phyloP scores from a whole-genome alignment of 306 rosid genomes.

The Glycine tomentella region DNA sequence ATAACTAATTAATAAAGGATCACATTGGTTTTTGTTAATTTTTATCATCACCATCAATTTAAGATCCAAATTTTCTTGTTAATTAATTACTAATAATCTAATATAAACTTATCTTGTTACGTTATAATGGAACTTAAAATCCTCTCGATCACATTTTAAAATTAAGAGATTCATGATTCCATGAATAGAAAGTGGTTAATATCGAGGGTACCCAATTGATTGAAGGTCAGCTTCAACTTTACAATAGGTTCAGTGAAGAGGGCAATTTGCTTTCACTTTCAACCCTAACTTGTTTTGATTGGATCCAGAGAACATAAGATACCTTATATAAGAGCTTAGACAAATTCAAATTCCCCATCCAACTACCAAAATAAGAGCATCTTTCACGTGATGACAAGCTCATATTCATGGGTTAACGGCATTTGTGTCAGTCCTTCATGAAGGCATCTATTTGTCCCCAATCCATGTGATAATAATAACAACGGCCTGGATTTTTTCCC shows the following conservation, averaged over 20 bases:
- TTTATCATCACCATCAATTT: slow-evolving; percentile 15
- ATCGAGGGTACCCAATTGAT: background rate
- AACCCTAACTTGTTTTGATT: slow-evolving; percentile 41
- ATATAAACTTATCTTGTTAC: no score
- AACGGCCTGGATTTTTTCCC: slow-evolving; percentile 20
- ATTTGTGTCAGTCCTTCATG: slow-evolving; percentile 54
- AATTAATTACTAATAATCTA: background rate
- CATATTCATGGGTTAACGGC: slow-evolving; percentile 60
- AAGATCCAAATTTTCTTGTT: background rate
- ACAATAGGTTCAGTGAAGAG: slow-evolving; percentile 47
- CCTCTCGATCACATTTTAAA: background rate
- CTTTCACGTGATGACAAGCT: slow-evolving; percentile 81
- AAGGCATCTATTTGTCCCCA: slow-evolving; percentile 66
- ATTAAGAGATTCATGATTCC: background rate
- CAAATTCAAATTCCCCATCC: slow-evolving; percentile 47
- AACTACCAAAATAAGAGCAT: slow-evolving; percentile 58
- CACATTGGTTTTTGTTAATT: background rate
- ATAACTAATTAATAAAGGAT: background rate
- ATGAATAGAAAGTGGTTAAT: background rate
- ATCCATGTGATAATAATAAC: slow-evolving; percentile 50
- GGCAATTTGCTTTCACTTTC: slow-evolving; percentile 44
- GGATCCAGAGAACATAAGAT: slow-evolving; percentile 54
- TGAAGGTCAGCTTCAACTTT: slow-evolving; percentile 21
- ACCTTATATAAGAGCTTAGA: slow-evolving; percentile 52
- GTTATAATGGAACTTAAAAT: no score